Base-by-base conservation (phyloP, 1,284 basidiomycete genomes). In the Pseudozyma hubeiensis region DNA sequence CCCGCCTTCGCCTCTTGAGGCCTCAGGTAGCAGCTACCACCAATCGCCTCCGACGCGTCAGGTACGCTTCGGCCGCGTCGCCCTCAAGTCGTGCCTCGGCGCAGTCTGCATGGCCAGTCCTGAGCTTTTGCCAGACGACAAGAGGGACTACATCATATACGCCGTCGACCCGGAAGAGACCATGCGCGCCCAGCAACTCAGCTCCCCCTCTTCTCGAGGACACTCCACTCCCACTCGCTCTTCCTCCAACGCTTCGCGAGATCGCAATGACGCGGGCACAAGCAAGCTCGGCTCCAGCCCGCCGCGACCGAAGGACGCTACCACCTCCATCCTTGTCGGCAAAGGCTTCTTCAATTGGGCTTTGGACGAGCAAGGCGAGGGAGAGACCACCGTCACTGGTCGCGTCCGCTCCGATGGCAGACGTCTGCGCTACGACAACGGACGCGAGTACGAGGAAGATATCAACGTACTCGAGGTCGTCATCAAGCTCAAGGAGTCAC, bases 131-230 rank as follows among this genome's bases (percentile, higher is more conserved):
- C 67, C 81, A 17, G 81, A 82, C 49, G 64, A 61, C 34, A 74
- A 65, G 49, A 57, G 57, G 35, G 82, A 84, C 64, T 84, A 77
- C 57, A 81, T 79, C 58, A 79, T 84, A 53, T 84, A 84, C 49
- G 82, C 80, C n/a, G 76, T 82, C 51, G 82, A 84, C 44, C 81
- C 81, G 5, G 75, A 79, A 29, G 82, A 84, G 63, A 75, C 80
- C 3, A 45, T 77, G 44, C 74, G 78, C 17, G 76, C 68, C 30
- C 62, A 53, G 19, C 60, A 64, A 33, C 61, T 64, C 43, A 31
- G 67, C 19, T 77, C 75, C 19, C 66, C 72, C 9, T 53, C 69
- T 5, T 56, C 61, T 13, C 61, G 56, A n/a, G 56, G 50, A 4
- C 48, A 56, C 29, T 34, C 57, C 10, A 48, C 63, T 9, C 55